A percentile compares a stretch with the other conserved stretches of the same genome.
These are phyloP conservation scores for Dendrobium catenatum DNA, from an alignment of 106 monocot genomes.

Conservation along the genomic window DNA sequence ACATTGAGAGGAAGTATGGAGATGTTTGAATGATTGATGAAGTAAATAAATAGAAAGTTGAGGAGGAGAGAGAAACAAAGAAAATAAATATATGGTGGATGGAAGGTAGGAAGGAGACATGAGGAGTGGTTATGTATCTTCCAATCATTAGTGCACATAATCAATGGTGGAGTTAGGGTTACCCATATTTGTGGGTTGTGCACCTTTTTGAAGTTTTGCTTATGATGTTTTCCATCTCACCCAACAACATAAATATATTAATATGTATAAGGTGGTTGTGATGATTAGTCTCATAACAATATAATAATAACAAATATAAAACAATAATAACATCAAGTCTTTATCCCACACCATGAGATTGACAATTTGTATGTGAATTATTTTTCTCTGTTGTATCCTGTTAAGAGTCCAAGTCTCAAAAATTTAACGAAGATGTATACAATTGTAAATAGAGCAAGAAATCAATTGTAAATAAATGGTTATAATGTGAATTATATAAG, in stretches of 20 bases:
- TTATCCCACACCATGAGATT: too few relatives aligned
- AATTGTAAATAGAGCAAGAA: too few relatives aligned
- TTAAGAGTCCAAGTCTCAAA: too few relatives aligned
- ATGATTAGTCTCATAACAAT: too few relatives aligned
- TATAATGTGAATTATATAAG: too few relatives aligned
- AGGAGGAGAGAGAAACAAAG: background rate
- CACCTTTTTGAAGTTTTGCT: background rate
- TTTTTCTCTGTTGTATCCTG: too few relatives aligned
- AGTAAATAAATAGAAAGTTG: background rate
- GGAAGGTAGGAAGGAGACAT: slow-evolving; percentile 1
- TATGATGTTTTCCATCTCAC: background rate
- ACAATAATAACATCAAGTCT: too few relatives aligned
- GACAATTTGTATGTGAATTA: too few relatives aligned
- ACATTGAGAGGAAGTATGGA: background rate
- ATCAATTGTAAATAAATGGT: too few relatives aligned
- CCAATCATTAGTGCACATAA: background rate
- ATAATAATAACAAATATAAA: too few relatives aligned
- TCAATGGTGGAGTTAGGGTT: background rate
- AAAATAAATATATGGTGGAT: background rate
- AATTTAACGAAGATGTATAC: too few relatives aligned
- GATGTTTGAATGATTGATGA: background rate
- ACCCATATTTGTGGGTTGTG: background rate
- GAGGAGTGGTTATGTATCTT: background rate
- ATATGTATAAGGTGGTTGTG: background rate
- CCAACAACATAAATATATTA: background rate